Base-by-base conservation (phyloP, 2,329 filamentous ascomycete genomes). In the Dissoconium aciculare region DNA sequence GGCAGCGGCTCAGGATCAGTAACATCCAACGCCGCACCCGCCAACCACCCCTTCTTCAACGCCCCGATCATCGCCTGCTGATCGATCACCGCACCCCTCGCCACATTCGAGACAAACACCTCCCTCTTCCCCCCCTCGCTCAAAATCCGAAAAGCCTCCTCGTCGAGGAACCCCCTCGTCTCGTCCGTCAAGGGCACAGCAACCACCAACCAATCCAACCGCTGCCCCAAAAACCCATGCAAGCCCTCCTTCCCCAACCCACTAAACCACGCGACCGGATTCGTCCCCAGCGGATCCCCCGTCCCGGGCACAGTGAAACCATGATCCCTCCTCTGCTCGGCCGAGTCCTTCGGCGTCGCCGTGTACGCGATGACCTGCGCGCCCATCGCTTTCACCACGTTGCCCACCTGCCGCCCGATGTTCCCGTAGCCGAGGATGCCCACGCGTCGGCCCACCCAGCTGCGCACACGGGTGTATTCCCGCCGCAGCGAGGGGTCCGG, bases 1-100 rank as follows among this genome's bases (percentile, higher is more conserved):
- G 78, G 78, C 39, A 87, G 50, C 0, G 81, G 81, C 52, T 87
- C 81, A 0, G 80, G 80, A 37, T 85, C 78, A 2, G 79, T 78
- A 1, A 87, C 80, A 49, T 85, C 80, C 24, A 87, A 55, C 2
- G 78, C 78, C 0, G 80, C 81, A 16, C 80, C 80, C 3, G 62
- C 54, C 16, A 80, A 48, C 2, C 63, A 60, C 0, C 64, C 64
- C 0, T 59, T 60, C 23, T 69, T 55, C 9, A 85, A 55, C 0
- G 77, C 74, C 2, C 59, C 58, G 12, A 82, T 64, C 30, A 87
- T 50, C 2, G 70, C 75, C 2, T 65, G 54, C 40, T 74, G 69
- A 31, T 76, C 62, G 10, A 80, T 52, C 25, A 78, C 67, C 17
- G 59, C 57, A 0, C 75, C 80, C 2, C 80, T 67, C 0, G 74